These are phyloP conservation scores for Miamiensis avidus DNA, from an alignment of 169 alveolate genomes.

Conservation along the genomic window DNA sequence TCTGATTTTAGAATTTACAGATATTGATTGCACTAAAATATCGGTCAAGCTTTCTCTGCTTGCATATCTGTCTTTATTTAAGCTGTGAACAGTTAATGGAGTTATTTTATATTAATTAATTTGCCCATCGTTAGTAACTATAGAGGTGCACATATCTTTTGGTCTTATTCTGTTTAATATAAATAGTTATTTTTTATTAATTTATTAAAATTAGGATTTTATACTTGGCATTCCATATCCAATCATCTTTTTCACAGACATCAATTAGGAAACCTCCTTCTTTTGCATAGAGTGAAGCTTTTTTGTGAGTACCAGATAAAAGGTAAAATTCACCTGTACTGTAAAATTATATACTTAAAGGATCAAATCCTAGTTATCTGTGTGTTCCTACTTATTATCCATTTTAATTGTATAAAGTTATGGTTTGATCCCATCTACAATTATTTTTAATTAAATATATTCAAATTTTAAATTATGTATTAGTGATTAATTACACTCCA, in stretches of 20 bases:
- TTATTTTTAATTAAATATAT: no score
- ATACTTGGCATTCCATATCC: constrained; percentile 58
- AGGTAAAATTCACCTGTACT: constrained; percentile 85
- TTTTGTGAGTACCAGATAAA: constrained; percentile 86
- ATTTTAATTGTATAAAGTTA: constrained; percentile 70
- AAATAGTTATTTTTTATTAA: background rate
- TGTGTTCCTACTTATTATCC: constrained; percentile 62
- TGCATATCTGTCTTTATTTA: constrained; percentile 88
- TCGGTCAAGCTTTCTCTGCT: constrained; percentile 90
- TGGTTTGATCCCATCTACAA: constrained; percentile 72
- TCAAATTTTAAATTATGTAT: background rate
- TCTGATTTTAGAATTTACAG: constrained; percentile 84
- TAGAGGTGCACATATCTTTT: constrained; percentile 40
- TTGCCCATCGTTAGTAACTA: constrained; percentile 82
- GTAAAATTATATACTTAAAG: constrained; percentile 69
- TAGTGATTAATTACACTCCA: constrained; percentile 62
- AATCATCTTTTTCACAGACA: constrained; percentile 71
- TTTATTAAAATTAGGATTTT: no score
- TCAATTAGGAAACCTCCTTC: constrained; percentile 88
- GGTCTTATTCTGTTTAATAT: background rate
- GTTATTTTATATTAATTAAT: constrained; percentile 74
- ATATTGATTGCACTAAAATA: constrained; percentile 84
- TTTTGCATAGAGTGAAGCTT: constrained; percentile 83
- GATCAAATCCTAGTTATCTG: constrained; percentile 80
- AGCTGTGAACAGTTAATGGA: constrained; percentile 85